Evolutionary conservation across 345 rosid species (phyloP).

Genomic region (Citrus reticulata): DNA sequence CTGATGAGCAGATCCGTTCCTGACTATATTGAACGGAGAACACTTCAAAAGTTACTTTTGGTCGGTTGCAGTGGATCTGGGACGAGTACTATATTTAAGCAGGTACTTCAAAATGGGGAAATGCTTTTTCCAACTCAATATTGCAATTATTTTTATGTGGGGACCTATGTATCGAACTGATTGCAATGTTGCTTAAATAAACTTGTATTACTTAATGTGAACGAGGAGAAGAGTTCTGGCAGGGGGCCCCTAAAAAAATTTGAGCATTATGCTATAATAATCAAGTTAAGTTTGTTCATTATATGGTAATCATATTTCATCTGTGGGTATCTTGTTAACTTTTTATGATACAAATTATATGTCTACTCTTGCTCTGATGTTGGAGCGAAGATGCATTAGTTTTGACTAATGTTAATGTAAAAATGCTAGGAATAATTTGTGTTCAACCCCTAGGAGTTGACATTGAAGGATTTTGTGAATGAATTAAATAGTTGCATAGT

Average conservation of each 20-base stretch:
- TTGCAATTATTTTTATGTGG: background rate
- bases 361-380: background rate
- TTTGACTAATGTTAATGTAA: background rate
- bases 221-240: background rate
- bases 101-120: conserved; percentile 42
- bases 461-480: background rate
- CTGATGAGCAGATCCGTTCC: conserved; percentile 58
- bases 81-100: conserved; percentile 95
- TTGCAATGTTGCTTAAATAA: background rate
- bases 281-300: background rate
- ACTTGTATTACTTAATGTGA: background rate
- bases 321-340: background rate
- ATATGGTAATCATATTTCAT: background rate
- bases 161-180: background rate
- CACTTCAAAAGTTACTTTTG: conserved; percentile 73
- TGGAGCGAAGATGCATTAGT: background rate
- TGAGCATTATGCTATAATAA: background rate
- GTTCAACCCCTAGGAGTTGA: background rate
- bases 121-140: background rate
- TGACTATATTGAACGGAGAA: conserved; percentile 72
- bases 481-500: background rate
- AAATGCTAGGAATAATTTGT: background rate
- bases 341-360: background rate
- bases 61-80: conserved; percentile 92
- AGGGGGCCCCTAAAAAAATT: background rate